Evolutionary conservation across 176 grass and related monocot genomes (phyloP), one percentile per base, ranked within the genome.

Genomic region (Oryza rufipogon): DNA sequence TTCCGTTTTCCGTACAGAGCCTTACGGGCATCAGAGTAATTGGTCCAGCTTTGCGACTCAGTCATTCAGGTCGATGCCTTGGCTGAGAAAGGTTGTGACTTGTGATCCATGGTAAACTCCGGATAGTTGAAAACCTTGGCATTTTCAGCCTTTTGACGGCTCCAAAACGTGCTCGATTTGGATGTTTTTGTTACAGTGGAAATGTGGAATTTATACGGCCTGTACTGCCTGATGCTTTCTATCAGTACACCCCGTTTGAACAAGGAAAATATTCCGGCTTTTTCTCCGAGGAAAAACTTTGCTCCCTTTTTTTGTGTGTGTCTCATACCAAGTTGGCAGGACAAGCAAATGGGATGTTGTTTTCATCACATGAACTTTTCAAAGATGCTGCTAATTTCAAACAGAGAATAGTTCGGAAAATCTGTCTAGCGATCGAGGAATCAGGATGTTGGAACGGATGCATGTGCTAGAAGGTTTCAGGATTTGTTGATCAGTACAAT

Each of bases 91-190:
- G 47, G 34, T 41, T 41, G 39, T 41, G 39, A 41, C 7, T 41
- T 41, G 39, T 2, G 22, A 84, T 78, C 75, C 79, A 16, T 8
- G 56, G 56, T 42, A 77, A 77, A 77, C 22, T 75, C 83, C 49
- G 1, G 23, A 76, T 32, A 46, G 69, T 86, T 87, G 88, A 87
- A 90, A 87, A 51, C 32, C 76, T 84, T 87, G 80, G 70, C 52
- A 15, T 80, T 80, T 83, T 64, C 83, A 63, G 52, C 85, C 81
- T 87, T 91, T 91, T 87, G 89, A 87, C 85, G 51, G 19, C 64
- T 87, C 80, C 52, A 80, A 65, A 87, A 91, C 70, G 85, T 87
- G 76, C 22, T 70, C 44, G 19, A 28, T 70, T 79, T 78, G 67
- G 19, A 52, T 51, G 42, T 71, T 32, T 28, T 23, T 76, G 22